Conservation (phyloP, 768 basidiomycete genomes). For the Suillus fuscotomentosus region DNA sequence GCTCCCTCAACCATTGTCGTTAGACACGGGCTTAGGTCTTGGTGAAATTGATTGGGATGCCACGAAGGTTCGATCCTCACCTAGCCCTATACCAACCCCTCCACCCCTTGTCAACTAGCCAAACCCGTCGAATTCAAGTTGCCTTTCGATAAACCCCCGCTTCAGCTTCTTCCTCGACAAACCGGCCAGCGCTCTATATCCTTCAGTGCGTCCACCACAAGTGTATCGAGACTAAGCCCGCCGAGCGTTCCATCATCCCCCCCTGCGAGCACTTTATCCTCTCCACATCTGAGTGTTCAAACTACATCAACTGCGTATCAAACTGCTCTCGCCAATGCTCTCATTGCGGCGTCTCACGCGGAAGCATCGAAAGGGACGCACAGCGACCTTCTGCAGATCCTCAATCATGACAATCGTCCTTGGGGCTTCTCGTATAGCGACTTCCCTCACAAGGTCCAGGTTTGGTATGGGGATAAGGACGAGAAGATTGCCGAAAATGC, state of each 20-base stretch:
- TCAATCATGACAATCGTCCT: slow-evolving; percentile 84
- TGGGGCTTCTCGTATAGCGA: slow-evolving; percentile 90
- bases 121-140: slow-evolving; percentile 20
- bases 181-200: slow-evolving; percentile 73
- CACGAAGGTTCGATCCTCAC: neutral
- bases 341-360: slow-evolving; percentile 92
- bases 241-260: slow-evolving; percentile 54
- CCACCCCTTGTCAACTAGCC: slow-evolving; percentile 19
- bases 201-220: slow-evolving; percentile 39
- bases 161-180: slow-evolving; percentile 40
- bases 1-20: slow-evolving; percentile 50
- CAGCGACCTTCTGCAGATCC: slow-evolving; percentile 85
- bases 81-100: neutral
- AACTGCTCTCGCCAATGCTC: slow-evolving; percentile 79
- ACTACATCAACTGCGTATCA: slow-evolving; percentile 40
- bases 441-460: slow-evolving; percentile 70
- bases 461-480: slow-evolving; percentile 94
- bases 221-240: slow-evolving; percentile 36
- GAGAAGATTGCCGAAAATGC: slow-evolving; percentile 92
- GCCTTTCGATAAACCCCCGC: slow-evolving; percentile 35
- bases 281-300: slow-evolving; percentile 21
- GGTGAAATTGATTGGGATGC: slow-evolving; percentile 52
- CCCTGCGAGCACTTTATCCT: slow-evolving; percentile 41
- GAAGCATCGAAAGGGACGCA: slow-evolving; percentile 92
- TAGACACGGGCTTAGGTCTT: slow-evolving; percentile 58